Base-by-base conservation (phyloP, 805 yeast genomes). In the Saccharomycopsis sp. region DNA sequence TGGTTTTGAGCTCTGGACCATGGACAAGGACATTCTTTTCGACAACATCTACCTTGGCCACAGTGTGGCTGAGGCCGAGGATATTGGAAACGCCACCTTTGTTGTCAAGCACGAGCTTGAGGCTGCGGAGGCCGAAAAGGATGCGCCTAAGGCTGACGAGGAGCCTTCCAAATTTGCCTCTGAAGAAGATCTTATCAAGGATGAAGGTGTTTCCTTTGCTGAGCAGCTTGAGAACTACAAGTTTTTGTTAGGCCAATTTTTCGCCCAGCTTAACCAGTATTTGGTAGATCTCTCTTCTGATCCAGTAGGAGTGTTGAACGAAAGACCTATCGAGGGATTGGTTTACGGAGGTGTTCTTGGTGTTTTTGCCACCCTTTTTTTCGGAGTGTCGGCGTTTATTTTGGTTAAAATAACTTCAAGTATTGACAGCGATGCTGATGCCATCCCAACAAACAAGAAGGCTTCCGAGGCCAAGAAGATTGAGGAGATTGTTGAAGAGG, bases 1-100 rank as follows among this genome's bases (percentile, higher is more conserved):
- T 51, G 97, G 96, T 7, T 88, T 91, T 66, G 97, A 91, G 70
- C 74, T 91, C 62, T 91, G 97, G 96, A 81, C 92, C 52, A 86
- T 91, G 84, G 85, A 88, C 62, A 76, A 77, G 50, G 81, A 87
- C 53, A 80, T 90, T 54, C 64, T 88, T 68, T 89, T 91, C 68
- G 89, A 89, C 69, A 89, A 91, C 72, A 81, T 91, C 61, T 91
- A 91, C 69, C 70, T 91, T 61, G 97, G 97, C 34, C 91, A 89
- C 67, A 82, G 88, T 1, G 74, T 91, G n/a, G 75, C 73, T 44
- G 97, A 91, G 67, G 97, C 97, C 12, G 97, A 91, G 73, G 57
- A 67, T 8, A 75, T 91, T 63, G 97, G 97, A 34, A 91, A 91
- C 68, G 70, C 73, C 7, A 90, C 97, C 0, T 91, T 81, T 70